These are phyloP conservation scores for Fraxinus paxiana DNA, from an alignment of 305 asterid genomes.

Conservation along the genomic window DNA sequence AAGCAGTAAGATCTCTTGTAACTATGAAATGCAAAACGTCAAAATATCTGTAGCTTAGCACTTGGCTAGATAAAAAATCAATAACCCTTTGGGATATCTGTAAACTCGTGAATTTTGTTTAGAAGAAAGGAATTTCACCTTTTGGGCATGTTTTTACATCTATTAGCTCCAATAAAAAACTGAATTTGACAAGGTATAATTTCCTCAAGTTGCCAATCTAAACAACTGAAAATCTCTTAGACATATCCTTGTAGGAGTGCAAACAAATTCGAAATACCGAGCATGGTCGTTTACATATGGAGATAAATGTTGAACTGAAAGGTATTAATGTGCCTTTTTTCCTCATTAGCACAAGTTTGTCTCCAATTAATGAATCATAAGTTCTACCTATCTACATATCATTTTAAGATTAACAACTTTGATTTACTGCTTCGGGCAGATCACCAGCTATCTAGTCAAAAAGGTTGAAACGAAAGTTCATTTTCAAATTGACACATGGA, in stretches of 20 bases:
- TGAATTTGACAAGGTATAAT: neutral
- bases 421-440: neutral
- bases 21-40: neutral
- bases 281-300: neutral
- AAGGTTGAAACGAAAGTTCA: neutral
- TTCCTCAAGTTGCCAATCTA: neutral
- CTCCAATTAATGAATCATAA: neutral
- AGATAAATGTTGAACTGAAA: neutral
- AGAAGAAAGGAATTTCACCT: neutral
- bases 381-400: neutral
- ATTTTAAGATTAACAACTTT: neutral
- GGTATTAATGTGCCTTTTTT: neutral
- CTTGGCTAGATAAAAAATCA: neutral
- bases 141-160: conserved; percentile 6
- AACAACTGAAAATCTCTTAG: neutral
- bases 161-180: neutral
- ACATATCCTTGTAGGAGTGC: neutral
- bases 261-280: neutral
- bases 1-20: conserved; percentile 14
- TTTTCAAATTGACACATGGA: neutral
- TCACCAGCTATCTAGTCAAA: neutral
- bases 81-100: neutral
- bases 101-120: neutral
- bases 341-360: neutral
- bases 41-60: no score